Percentiles rank a stretch among this genome's conserved stretches.
Conservation (phyloP, 169 alveolate genomes). For the Pseudocohnilembus persalinus region DNA sequence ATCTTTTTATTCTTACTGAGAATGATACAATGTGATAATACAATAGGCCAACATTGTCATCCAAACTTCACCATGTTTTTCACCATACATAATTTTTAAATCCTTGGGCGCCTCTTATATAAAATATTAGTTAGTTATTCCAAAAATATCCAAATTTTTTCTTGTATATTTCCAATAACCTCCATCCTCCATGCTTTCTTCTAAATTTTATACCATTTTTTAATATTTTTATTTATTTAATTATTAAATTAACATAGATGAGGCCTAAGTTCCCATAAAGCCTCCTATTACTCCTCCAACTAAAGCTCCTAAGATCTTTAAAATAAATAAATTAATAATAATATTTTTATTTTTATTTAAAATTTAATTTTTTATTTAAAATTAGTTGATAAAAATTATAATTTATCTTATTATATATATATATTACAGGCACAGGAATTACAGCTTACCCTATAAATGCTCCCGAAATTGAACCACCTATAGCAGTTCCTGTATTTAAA, state of each 20-base stretch:
- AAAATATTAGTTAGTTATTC: neutral
- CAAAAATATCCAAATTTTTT: neutral
- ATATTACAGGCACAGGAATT: neutral
- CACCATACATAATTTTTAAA: no score
- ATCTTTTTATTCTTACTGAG: neutral
- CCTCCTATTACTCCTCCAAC: neutral
- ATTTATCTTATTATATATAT: no score
- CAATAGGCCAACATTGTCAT: neutral
- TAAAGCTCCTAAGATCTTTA: neutral
- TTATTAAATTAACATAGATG: neutral
- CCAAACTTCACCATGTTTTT: neutral
- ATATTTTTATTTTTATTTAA: no score
- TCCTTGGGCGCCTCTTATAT: neutral
- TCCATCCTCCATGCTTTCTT: neutral
- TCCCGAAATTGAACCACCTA: neutral
- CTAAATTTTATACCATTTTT: neutral
- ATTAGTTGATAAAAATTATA: no score
- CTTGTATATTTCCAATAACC: neutral
- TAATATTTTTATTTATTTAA: no score
- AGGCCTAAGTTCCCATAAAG: neutral
- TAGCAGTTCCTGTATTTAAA: neutral
- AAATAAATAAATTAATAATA: no score
- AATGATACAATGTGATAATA: neutral
- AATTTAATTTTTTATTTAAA: no score
- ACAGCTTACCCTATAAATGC: neutral